phyloP scores from a whole-genome alignment of 495 filamentous ascomycete species.

The Sporormia fimetaria region DNA sequence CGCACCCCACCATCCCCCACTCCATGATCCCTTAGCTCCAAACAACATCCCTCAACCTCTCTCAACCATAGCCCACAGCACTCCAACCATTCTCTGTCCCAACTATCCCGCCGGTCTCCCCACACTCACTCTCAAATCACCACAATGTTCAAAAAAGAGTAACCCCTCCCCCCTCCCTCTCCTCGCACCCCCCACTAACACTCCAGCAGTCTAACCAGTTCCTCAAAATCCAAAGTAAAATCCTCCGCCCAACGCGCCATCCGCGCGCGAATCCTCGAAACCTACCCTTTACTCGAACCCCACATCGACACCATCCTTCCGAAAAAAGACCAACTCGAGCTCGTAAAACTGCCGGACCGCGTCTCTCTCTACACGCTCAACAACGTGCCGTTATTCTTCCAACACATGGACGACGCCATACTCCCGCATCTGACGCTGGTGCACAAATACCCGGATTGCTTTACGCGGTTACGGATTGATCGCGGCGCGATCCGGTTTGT shows the following conservation, averaged over 20 bases:
- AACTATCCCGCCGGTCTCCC: too few relatives aligned
- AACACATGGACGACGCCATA: constrained; percentile 66
- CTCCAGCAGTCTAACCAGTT: constrained; percentile 53
- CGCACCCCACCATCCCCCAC: too few relatives aligned
- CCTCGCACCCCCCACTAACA: constrained; percentile 1
- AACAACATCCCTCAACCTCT: too few relatives aligned
- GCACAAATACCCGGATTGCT: constrained; percentile 49
- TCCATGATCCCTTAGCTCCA: too few relatives aligned
- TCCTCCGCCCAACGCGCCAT: constrained; percentile 84
- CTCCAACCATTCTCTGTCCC: too few relatives aligned
- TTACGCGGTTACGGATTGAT: constrained; percentile 64
- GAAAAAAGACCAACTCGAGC: constrained; percentile 86
- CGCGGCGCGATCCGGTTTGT: constrained; percentile 96
- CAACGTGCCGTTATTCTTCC: constrained; percentile 71
- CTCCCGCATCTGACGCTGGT: constrained; percentile 54
- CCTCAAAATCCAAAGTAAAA: constrained; percentile 91
- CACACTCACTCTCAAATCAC: too few relatives aligned
- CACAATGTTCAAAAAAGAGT: constrained; percentile 92
- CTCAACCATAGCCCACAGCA: too few relatives aligned
- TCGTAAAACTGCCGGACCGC: constrained; percentile 86
- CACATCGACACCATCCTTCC: constrained; percentile 91
- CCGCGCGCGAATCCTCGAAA: constrained; percentile 65
- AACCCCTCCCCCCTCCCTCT: constrained; percentile 24
- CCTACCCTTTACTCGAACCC: constrained; percentile 76
- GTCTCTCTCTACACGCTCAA: constrained; percentile 76